phyloP scores from a whole-genome alignment of 83 land plant species.

The Picea mariana region DNA sequence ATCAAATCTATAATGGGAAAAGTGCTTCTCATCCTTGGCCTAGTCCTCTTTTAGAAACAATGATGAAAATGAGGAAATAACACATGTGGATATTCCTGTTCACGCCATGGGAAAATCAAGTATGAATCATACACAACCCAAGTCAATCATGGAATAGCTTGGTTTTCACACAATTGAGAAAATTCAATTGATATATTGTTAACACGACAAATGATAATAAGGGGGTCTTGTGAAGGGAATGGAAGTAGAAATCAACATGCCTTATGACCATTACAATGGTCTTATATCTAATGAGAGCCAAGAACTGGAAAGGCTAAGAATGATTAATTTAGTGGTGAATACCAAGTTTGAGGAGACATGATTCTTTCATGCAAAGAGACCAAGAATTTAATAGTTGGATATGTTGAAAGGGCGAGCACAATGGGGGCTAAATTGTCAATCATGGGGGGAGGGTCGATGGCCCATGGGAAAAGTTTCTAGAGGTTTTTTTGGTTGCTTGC shows the following conservation, averaged over 20 bases:
- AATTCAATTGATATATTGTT: no score
- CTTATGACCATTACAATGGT: not conserved
- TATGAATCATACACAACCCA: no score
- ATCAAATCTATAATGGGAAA: no score
- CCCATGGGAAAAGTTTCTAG: constrained; percentile 8
- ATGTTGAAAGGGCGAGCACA: not conserved
- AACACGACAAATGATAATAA: no score
- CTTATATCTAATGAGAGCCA: not conserved
- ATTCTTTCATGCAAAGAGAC: not conserved
- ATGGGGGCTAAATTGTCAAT: constrained; percentile 5
- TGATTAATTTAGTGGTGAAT: not conserved
- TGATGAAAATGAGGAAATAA: no score
- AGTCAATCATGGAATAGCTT: no score
- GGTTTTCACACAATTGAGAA: no score
- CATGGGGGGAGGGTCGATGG: not conserved
- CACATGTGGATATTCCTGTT: no score
- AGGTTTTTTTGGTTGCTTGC: constrained; percentile 2
- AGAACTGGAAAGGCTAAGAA: not conserved
- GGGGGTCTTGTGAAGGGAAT: not conserved
- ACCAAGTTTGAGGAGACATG: not conserved
- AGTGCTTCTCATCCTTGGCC: no score
- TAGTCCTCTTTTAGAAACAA: no score
- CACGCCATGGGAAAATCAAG: no score
- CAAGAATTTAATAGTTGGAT: constrained; percentile 6
- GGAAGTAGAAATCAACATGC: not conserved